Conservation (phyloP, 495 filamentous ascomycete species). For the Endocarpon pusillum region DNA sequence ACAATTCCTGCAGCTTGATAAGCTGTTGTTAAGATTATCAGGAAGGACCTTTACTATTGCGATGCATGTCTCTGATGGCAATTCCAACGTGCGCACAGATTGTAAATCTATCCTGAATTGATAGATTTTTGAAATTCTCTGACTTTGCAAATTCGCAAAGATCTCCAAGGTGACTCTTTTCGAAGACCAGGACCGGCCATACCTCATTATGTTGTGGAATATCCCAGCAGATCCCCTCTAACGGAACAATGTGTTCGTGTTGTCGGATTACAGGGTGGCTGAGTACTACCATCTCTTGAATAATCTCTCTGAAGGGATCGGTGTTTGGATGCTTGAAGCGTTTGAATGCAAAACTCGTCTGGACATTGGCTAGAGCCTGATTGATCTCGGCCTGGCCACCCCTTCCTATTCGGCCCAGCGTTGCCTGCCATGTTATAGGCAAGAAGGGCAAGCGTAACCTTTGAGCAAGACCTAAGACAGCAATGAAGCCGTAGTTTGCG, state of each 20-base stretch:
- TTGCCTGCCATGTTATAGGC: conserved; percentile 8
- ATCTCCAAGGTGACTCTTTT: conserved; percentile 10
- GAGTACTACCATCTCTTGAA: conserved; percentile 3
- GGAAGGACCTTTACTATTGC: conserved; percentile 2
- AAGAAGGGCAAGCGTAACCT: conserved; percentile 6
- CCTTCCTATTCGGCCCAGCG: conserved; percentile 2
- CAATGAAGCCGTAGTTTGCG: conserved; percentile 7
- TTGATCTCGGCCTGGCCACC: conserved; percentile 6
- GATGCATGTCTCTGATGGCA: conserved; percentile 9
- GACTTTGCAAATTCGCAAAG: conserved; percentile 6
- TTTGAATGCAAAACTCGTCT: conserved; percentile 11
- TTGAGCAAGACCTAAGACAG: conserved; percentile 7
- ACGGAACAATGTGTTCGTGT: conserved; percentile 6
- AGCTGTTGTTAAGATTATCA: not conserved
- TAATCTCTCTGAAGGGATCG: conserved; percentile 2
- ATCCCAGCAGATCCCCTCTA: conserved; percentile 12
- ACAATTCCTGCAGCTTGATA: conserved; percentile 32
- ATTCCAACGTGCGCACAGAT: conserved; percentile 7
- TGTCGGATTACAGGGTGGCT: conserved; percentile 3
- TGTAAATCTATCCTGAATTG: conserved; percentile 5
- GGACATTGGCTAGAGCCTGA: conserved; percentile 3
- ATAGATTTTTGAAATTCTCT: conserved; percentile 2
- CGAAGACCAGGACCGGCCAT: conserved; percentile 11
- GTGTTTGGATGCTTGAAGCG: not conserved
- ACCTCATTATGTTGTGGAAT: conserved; percentile 4